Evolutionary conservation across 1,284 basidiomycete species (phyloP).

Genomic region (Polyporus tsugae): DNA sequence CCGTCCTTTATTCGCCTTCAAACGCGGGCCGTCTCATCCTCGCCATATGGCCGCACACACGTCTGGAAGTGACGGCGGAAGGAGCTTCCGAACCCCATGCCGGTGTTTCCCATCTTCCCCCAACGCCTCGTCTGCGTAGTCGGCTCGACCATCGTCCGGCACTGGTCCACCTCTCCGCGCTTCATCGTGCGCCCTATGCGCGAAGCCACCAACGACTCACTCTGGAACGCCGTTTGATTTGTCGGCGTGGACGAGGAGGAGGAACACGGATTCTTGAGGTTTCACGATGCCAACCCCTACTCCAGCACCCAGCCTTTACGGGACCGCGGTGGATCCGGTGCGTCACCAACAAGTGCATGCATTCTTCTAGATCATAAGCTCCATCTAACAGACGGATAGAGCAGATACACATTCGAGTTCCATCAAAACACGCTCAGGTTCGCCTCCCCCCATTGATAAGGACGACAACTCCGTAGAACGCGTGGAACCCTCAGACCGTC

Average conservation of each 20-base stretch:
- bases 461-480: too few relatives aligned
- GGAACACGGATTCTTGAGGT: too few relatives aligned
- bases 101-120: conserved; percentile 84
- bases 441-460: too few relatives aligned
- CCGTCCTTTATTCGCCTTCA: not conserved
- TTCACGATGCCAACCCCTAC: too few relatives aligned
- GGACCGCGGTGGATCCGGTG: too few relatives aligned
- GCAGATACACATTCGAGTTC: too few relatives aligned
- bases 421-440: too few relatives aligned
- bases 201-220: conserved; percentile 85
- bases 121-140: conserved; percentile 86
- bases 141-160: conserved; percentile 86
- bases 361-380: too few relatives aligned
- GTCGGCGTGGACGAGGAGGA: conserved; percentile 67
- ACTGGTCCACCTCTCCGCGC: conserved; percentile 87
- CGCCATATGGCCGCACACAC: conserved; percentile 80
- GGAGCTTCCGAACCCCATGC: conserved; percentile 78
- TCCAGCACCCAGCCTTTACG: too few relatives aligned
- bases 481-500: not conserved
- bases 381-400: too few relatives aligned
- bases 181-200: conserved; percentile 78
- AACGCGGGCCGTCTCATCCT: conserved; percentile 60
- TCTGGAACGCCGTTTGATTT: conserved; percentile 68
- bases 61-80: conserved; percentile 74
- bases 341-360: too few relatives aligned